Base-by-base conservation (phyloP, 257 asterid species). In the Solanum infundibuliforme region DNA sequence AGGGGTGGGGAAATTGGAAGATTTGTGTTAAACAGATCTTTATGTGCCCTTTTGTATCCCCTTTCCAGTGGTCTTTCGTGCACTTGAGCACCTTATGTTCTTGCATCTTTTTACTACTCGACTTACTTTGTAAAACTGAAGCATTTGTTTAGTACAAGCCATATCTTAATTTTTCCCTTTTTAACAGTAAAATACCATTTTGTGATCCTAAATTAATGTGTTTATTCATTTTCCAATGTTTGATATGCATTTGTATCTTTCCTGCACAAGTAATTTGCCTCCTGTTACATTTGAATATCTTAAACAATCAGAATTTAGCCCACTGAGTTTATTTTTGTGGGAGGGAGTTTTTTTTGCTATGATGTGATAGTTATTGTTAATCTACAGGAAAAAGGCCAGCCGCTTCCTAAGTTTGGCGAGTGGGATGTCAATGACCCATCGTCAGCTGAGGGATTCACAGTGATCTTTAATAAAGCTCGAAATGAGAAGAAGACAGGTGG, bases 351-450 rank as follows among this genome's bases (percentile, higher is more conserved):
- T 79, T 31, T n/a, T 4, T 58, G 18, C 62, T 35, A 74, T 86
- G n/a, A 83, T 83, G 41, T 82, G 43, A 82, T 46, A 9, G 29
- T 46, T 81, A 46, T 75, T 34, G 23, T 48, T 21, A 43, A 43
- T 20, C 84, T 83, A 41, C 87, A 93, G 95, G 94, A 92, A 73
- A 88, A 87, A 43, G 97, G 94, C 68, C 90, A 91, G 55, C 94
- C 95, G 12, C 85, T 94, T 86, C 97, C 97, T 9, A 94, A 94
- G 91, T 94, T 94, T 43, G 97, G 97, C 5, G 97, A 94, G 87
- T 94, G 97, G 97, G 95, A 94, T 69, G 97, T 94, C 31, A 94
- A 94, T 89, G 94, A 94, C 85, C 95, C 94, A 86, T 93, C 94
- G 38, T 93, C 94, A 23, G 94, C 95, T 27, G 95, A 94, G 90